Evolutionary conservation across 2,329 filamentous ascomycete species (phyloP).

Genomic region (Cladorrhinum sp.): DNA sequence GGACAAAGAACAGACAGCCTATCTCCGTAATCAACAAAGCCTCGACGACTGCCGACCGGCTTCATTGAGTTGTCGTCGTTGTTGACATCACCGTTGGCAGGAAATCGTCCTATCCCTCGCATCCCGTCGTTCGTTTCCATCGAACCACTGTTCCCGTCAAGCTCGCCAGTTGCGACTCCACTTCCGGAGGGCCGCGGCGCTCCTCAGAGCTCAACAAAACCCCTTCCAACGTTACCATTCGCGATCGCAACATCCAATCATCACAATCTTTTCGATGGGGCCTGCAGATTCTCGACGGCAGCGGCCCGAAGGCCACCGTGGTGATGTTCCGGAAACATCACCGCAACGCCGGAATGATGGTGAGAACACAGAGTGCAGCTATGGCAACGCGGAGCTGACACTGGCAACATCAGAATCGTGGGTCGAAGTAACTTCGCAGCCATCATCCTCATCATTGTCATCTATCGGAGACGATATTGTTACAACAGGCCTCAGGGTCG

Average conservation of each 20-base stretch:
- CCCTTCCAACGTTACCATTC: background rate
- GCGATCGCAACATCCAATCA: conserved; percentile 1
- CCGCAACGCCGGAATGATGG: conserved; percentile 33
- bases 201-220: conserved; percentile 8
- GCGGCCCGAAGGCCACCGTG: conserved; percentile 19
- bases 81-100: background rate
- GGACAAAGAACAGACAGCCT: conserved; percentile 11
- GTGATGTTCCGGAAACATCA: conserved; percentile 19
- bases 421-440: conserved; percentile 90
- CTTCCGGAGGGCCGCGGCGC: conserved; percentile 16
- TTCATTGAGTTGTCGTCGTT: background rate
- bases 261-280: conserved; percentile 18
- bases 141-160: conserved; percentile 4
- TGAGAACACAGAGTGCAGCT: conserved; percentile 23
- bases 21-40: conserved; percentile 21
- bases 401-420: conserved; percentile 70
- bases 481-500: conserved; percentile 79
- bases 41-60: conserved; percentile 5
- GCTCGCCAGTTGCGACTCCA: conserved; percentile 15
- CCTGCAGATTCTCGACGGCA: conserved; percentile 23
- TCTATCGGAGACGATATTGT: conserved; percentile 85
- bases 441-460: conserved; percentile 88
- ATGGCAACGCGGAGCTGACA: conserved; percentile 7
- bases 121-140: conserved; percentile 8
- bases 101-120: conserved; percentile 9